Base-by-base conservation (phyloP, 306 rosid species). In the Cucumis melo region DNA sequence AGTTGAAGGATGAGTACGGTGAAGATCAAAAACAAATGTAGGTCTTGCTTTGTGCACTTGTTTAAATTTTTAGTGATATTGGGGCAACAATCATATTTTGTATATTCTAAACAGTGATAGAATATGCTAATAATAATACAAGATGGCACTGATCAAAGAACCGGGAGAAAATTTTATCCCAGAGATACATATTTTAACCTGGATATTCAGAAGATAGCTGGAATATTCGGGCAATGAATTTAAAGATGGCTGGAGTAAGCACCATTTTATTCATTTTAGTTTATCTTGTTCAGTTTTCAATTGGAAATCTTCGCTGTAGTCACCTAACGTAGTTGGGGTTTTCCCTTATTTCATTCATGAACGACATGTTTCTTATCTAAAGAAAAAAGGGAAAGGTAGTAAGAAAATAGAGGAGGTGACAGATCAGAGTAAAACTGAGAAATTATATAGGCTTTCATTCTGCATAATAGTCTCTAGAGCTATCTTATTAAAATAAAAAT, bases 1-100 rank as follows among this genome's bases (percentile, higher is more conserved):
- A 48, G 41, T 72, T 72, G 76, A 51, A 71, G 76, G 76, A 72
- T 72, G 16, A 10, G 61, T 50, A 67, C 21, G 74, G 19, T 67
- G 32, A 42, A 62, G 41, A 34, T 29, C 20, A 62, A 67, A 11
- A 67, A 21, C 54, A 11, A n/a, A 16, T 13, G 21, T 21, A 13
- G 17, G 36, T 54, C 29, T 65, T 36, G 50, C 24, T 39, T 65
- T 62, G 68, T 62, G 21, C 13, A 62, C 44, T 62, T 62, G n/a
- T 62, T 32, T 62, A 41, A 41, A 41, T 41, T 41, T 41, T 41
- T 41, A 16, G 7, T 41, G 10, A 20, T 66, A 39, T 9, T 9
- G 53, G 73, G 54, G 73, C 16, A 66, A 41, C 51, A 19, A 39
- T 41, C 16, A 19, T 11, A 39, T 42, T 23, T 21, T 70, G 4